Conservation (phyloP, 768 basidiomycete genomes). For the Sarcomyxa edulis region DNA sequence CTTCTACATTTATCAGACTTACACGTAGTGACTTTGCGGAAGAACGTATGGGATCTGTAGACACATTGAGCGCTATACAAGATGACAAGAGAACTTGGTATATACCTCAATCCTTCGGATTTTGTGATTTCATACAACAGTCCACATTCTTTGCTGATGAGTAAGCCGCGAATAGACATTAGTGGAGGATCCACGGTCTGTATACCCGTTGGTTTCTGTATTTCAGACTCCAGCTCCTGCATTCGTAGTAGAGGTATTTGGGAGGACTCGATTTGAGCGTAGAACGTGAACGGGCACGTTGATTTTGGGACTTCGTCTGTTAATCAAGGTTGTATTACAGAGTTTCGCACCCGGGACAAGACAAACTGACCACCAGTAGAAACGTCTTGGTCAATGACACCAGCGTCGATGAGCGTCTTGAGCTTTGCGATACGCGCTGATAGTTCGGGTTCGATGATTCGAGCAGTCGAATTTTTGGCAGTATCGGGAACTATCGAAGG, state of each 20-base stretch:
- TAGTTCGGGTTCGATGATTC: conserved; percentile 56
- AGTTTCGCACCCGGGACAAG: neutral
- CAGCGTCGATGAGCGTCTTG: conserved; percentile 60
- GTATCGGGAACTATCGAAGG: conserved; percentile 59
- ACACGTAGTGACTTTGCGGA: conserved; percentile 71
- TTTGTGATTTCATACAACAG: conserved; percentile 62
- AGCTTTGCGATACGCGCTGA: conserved; percentile 52
- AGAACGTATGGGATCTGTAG: conserved; percentile 55
- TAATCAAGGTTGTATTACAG: neutral
- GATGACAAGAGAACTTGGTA: neutral
- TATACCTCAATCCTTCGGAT: conserved; percentile 66
- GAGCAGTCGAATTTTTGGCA: conserved; percentile 53
- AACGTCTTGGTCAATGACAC: conserved; percentile 52
- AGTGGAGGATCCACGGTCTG: conserved; percentile 53
- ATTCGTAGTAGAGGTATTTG: conserved; percentile 48
- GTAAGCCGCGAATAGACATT: conserved; percentile 54
- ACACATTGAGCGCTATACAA: neutral
- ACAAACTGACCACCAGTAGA: conserved; percentile 19
- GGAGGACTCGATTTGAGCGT: conserved; percentile 58
- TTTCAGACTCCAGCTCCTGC: conserved; percentile 68
- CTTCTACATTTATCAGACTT: conserved; percentile 11
- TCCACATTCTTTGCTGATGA: conserved; percentile 80
- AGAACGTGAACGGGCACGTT: conserved; percentile 61
- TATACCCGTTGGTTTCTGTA: conserved; percentile 69
- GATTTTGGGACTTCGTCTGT: conserved; percentile 45